These are phyloP conservation scores for Didymella keratinophila DNA, from an alignment of 2,329 filamentous ascomycete genomes.

Conservation along the genomic window DNA sequence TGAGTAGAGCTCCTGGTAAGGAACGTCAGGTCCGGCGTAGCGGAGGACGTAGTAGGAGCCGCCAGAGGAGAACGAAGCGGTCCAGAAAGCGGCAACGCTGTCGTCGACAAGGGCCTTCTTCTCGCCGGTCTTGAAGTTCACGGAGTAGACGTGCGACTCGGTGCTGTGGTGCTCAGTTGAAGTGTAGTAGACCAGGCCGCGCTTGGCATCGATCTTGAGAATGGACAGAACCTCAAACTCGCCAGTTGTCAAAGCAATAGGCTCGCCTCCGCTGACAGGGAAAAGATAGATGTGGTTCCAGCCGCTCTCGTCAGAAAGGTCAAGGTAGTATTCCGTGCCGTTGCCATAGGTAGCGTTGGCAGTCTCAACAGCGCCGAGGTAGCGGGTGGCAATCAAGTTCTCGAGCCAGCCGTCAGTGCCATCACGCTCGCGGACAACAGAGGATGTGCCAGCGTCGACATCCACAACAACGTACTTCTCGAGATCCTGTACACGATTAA, in stretches of 20 bases:
- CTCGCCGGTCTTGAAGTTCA: conserved; percentile 64
- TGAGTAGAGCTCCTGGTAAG: conserved; percentile 72
- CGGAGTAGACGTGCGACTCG: conserved; percentile 72
- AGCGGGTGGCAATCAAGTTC: conserved; percentile 64
- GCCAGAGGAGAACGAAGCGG: conserved; percentile 69
- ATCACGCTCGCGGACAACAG: conserved; percentile 63
- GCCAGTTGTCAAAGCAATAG: conserved; percentile 67
- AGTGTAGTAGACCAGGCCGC: conserved; percentile 68
- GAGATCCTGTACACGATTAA: conserved; percentile 72
- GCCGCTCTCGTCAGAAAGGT: conserved; percentile 70
- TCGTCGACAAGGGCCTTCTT: conserved; percentile 70
- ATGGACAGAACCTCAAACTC: conserved; percentile 71
- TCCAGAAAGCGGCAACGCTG: conserved; percentile 65
- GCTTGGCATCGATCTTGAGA: conserved; percentile 65
- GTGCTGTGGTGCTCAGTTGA: conserved; percentile 72
- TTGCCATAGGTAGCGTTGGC: conserved; percentile 48
- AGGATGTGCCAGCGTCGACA: conserved; percentile 56
- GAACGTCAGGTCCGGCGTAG: conserved; percentile 71
- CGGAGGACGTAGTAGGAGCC: conserved; percentile 71
- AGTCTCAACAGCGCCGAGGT: conserved; percentile 57
- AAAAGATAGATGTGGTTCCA: conserved; percentile 73
- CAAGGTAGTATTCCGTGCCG: conserved; percentile 65
- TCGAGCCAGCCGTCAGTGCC: conserved; percentile 70
- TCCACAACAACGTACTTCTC: conserved; percentile 70
- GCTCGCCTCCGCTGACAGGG: conserved; percentile 63